Percentiles rank a stretch among this genome's conserved stretches.
Evolutionary conservation across 495 filamentous ascomycete genomes (phyloP).

Genomic region (Bacidia rubella): DNA sequence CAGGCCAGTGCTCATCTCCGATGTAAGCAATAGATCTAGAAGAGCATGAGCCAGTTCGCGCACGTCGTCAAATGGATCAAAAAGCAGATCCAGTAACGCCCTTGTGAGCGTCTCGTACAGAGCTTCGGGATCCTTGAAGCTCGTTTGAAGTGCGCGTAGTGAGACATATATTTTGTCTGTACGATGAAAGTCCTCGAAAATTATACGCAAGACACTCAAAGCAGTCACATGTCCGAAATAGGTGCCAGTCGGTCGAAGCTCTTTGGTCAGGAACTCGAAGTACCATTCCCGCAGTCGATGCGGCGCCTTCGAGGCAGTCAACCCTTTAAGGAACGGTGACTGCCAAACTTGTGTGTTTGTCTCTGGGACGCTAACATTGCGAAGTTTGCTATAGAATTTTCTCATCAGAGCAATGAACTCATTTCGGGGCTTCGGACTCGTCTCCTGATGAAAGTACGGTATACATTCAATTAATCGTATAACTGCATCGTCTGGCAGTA

Average conservation of each 20-base stretch:
- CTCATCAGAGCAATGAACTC: slow-evolving; percentile 56
- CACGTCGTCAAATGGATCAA: slow-evolving; percentile 90
- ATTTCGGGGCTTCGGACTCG: slow-evolving; percentile 69
- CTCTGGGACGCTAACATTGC: too few species aligned
- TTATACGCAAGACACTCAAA: slow-evolving; percentile 47
- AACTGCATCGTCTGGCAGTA: slow-evolving; percentile 34
- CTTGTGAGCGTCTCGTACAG: slow-evolving; percentile 13
- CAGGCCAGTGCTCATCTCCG: too few species aligned
- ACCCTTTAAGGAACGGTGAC: too few species aligned
- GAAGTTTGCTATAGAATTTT: slow-evolving; percentile 44
- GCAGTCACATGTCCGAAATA: slow-evolving; percentile 82
- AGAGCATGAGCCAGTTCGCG: slow-evolving; percentile 48
- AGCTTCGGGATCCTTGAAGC: not conserved
- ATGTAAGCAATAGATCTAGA: slow-evolving; percentile 26
- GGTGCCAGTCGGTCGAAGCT: slow-evolving; percentile 60
- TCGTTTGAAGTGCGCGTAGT: not conserved
- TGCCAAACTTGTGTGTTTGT: too few species aligned
- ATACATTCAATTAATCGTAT: slow-evolving; percentile 46
- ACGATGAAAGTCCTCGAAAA: slow-evolving; percentile 33
- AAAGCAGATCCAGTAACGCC: slow-evolving; percentile 57
- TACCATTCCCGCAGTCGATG: slow-evolving; percentile 53
- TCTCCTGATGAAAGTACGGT: slow-evolving; percentile 58
- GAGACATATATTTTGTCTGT: not conserved
- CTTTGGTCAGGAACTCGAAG: slow-evolving; percentile 49
- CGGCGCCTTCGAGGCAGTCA: not conserved